Conservation (phyloP, 495 filamentous ascomycete species). For the Acidiella bohemica region DNA sequence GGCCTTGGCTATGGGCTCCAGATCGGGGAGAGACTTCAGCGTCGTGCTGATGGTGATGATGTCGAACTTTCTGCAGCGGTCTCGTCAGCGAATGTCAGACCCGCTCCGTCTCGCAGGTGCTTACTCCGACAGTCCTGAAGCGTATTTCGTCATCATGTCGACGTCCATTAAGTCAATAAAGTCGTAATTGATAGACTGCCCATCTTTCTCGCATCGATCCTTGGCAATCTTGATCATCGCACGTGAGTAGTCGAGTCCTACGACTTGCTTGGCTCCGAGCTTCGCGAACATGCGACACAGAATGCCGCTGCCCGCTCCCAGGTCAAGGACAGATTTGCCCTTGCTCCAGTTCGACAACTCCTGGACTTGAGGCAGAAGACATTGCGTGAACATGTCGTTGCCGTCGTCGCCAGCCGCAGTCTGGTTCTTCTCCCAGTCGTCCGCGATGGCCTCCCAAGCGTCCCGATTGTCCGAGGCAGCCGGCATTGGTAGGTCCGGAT, state of each 20-base stretch:
- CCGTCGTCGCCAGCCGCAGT: slow-evolving; percentile 4
- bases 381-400: slow-evolving; percentile 9
- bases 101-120: no score
- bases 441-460: slow-evolving; percentile 5
- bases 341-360: neutral
- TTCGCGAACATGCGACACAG: slow-evolving; percentile 4
- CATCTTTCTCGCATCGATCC: neutral
- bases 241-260: slow-evolving; percentile 2
- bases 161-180: slow-evolving; percentile 10
- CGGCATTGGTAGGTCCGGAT: no score
- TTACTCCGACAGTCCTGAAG: neutral
- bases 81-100: no score
- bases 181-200: neutral
- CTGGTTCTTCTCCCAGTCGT: slow-evolving; percentile 6
- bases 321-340: slow-evolving; percentile 5
- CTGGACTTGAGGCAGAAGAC: slow-evolving; percentile 2
- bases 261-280: neutral
- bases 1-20: slow-evolving; percentile 8
- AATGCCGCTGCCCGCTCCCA: slow-evolving; percentile 10
- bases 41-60: slow-evolving; percentile 9
- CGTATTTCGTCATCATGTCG: slow-evolving; percentile 1
- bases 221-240: slow-evolving; percentile 4
- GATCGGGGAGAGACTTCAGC: slow-evolving; percentile 5
- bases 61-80: slow-evolving; percentile 6
- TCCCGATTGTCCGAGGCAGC: slow-evolving; percentile 1